Base-by-base conservation (phyloP, 305 asterid species). In the Solanum hybrid region DNA sequence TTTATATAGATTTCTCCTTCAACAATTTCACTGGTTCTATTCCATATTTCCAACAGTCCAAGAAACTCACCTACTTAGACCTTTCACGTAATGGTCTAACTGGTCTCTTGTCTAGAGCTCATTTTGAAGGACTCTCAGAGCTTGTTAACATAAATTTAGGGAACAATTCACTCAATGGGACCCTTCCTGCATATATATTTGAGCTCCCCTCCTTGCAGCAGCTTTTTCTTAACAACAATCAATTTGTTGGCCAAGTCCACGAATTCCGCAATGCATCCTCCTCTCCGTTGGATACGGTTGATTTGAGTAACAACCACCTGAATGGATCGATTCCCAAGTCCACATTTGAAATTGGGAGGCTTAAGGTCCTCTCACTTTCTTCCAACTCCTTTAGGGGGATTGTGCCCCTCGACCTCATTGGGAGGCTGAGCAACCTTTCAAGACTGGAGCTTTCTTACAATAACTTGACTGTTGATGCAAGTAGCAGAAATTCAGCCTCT, bases 1-100 rank as follows among this genome's bases (percentile, higher is more conserved):
- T 38, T 61, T 10, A 79, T 80, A 34, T 96, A 20, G 98, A 96
- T 70, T 91, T 95, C 78, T 96, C 98, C 3, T 2, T 0, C 0
- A 96, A 96, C 90, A 41, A 70, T 1, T 94, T 96, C 93, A 91
- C 34, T 2, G 96, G 98, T 89, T 31, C 61, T 22, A 82, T 96
- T 85, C 98, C 96, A 4, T 61, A 68, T 37, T 94, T 95, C 38
- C 91, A 1, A 15, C 29, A 0, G 90, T 92, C 93, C 32, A 93
- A 78, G 86, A 94, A 92, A 37, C 95, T 96, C 2, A 3, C 85
- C 22, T 79, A 92, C 90, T 31, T 96, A 31, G 98, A 96, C 91
- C 93, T 96, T 45, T 94, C 96, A 26, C 90, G 33, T 8, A 96
- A 96, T 90, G 11, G 29, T 9, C 91, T 95, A 31, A 82, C 89